A percentile compares a stretch with the other conserved stretches of the same genome.
Conservation (phyloP, 768 basidiomycete species). For the Lactarius akahatsu region DNA sequence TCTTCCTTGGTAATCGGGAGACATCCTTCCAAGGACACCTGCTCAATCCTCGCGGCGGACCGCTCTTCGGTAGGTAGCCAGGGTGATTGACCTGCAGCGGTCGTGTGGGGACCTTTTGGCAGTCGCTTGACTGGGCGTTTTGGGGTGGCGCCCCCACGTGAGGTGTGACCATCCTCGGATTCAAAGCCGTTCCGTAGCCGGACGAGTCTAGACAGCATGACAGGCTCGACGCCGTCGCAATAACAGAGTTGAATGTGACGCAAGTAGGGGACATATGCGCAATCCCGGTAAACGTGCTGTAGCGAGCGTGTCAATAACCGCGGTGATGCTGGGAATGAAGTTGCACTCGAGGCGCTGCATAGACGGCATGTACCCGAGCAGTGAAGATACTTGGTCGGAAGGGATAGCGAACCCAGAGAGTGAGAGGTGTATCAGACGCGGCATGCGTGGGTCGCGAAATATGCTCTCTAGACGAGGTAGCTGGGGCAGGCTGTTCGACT, state of each 20-base stretch:
- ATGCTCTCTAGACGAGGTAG: conserved; percentile 25
- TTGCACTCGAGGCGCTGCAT: conserved; percentile 28
- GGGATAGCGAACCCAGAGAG: conserved; percentile 21
- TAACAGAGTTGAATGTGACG: conserved; percentile 25
- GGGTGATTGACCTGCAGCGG: neutral
- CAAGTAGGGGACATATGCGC: conserved; percentile 17
- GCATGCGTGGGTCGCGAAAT: conserved; percentile 28
- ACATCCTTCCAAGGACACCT: conserved; percentile 13
- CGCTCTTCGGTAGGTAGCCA: neutral
- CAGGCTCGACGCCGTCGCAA: conserved; percentile 16
- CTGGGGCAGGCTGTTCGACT: neutral
- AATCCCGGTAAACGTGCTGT: conserved; percentile 3
- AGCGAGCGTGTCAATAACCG: conserved; percentile 19
- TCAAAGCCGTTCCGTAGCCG: conserved; percentile 22
- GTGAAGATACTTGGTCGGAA: conserved; percentile 16
- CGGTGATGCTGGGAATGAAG: conserved; percentile 16
- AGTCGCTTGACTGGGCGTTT: conserved; percentile 11
- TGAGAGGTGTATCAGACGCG: conserved; percentile 19
- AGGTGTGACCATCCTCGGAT: neutral
- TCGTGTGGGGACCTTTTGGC: neutral
- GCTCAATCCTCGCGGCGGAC: neutral
- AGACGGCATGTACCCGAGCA: conserved; percentile 26
- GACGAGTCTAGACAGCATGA: conserved; percentile 13
- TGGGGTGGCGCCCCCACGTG: neutral
- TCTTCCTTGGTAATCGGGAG: conserved; percentile 9